Conservation (phyloP, 179 eudicot genomes). For the Silene coronaria region DNA sequence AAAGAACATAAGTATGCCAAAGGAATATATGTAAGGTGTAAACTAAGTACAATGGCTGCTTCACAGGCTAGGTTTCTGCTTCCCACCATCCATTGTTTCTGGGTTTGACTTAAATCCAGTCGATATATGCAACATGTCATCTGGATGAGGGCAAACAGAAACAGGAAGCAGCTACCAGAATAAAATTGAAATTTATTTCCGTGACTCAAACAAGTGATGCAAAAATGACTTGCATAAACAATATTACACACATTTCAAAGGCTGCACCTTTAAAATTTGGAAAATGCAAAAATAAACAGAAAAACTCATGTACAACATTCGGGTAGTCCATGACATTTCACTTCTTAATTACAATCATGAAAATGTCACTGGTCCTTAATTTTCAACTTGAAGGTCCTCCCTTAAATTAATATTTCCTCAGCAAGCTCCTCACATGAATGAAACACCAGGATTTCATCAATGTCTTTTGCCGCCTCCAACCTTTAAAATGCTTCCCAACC, state of each 20-base stretch:
- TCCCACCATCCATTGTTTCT: background rate
- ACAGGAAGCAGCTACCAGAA: slow-evolving; percentile 5
- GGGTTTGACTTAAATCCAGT: background rate
- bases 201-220: slow-evolving; percentile 5
- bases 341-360: background rate
- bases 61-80: background rate
- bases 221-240: slow-evolving; percentile 9
- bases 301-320: slow-evolving; percentile 19
- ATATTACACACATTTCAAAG: slow-evolving; percentile 13
- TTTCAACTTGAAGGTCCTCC: background rate
- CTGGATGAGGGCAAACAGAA: background rate
- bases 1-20: background rate
- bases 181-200: background rate
- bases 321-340: slow-evolving; percentile 8
- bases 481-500: slow-evolving; percentile 65
- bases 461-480: slow-evolving; percentile 72
- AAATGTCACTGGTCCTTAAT: background rate
- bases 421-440: slow-evolving; percentile 50
- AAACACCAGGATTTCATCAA: slow-evolving; percentile 68
- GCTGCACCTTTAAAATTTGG: slow-evolving; percentile 2
- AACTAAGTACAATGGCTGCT: background rate
- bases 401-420: slow-evolving; percentile 47
- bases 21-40: background rate
- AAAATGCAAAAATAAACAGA: background rate
- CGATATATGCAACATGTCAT: background rate